phyloP scores from a whole-genome alignment of 1,284 basidiomycete genomes.

The Ceratobasidium sp. region DNA sequence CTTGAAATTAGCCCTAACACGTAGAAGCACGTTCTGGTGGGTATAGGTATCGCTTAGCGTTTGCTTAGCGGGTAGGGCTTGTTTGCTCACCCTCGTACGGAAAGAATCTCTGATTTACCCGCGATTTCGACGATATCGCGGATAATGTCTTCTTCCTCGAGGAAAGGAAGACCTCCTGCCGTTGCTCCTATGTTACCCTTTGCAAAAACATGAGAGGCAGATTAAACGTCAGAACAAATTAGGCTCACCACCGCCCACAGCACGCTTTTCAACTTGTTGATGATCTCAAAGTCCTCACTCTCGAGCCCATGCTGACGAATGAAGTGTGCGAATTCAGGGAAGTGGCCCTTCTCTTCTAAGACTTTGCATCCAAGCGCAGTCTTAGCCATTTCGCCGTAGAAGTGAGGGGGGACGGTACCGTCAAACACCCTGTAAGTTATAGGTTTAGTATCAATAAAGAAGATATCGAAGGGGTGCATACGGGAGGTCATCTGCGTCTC shows the following conservation, averaged over 20 bases:
- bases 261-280: conserved; percentile 93
- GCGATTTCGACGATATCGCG: conserved; percentile 92
- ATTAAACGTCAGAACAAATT: background rate
- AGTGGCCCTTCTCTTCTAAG: conserved; percentile 90
- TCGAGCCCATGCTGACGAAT: conserved; percentile 91
- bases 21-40: conserved; percentile 91
- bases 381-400: conserved; percentile 98
- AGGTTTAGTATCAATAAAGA: background rate
- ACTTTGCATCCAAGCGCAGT: conserved; percentile 94
- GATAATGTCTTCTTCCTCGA: conserved; percentile 95
- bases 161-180: conserved; percentile 89
- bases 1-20: conserved; percentile 88
- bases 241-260: conserved; percentile 93
- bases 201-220: conserved; percentile 3
- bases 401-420: conserved; percentile 91
- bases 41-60: conserved; percentile 23
- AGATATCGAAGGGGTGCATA: conserved; percentile 54
- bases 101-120: conserved; percentile 88
- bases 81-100: conserved; percentile 86
- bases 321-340: conserved; percentile 90
- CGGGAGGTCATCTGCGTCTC: conserved; percentile 75
- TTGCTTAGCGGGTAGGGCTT: conserved; percentile 13
- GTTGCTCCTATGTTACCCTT: conserved; percentile 96
- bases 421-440: conserved; percentile 74
- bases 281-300: conserved; percentile 83